phyloP scores from a whole-genome alignment of 2,329 filamentous ascomycete species.

The Penicillium hesseltinei region DNA sequence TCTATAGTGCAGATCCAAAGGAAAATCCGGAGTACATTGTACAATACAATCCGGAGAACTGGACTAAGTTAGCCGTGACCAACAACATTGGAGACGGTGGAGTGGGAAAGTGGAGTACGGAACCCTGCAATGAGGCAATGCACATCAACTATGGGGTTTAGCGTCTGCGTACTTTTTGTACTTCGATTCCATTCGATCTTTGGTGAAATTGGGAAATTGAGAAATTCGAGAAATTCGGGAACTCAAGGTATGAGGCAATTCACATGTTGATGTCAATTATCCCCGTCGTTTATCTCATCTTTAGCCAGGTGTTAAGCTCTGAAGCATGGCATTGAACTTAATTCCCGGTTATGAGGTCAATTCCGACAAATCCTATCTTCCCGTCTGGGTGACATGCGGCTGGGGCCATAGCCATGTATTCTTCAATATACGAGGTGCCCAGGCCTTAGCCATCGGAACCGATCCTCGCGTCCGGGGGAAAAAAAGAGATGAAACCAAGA shows the following conservation, averaged over 20 bases:
- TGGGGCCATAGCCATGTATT: background rate
- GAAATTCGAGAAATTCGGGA: no score
- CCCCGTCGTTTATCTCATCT: no score
- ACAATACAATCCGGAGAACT: background rate
- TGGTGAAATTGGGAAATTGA: no score
- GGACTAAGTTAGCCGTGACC: background rate
- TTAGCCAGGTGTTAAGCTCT: background rate
- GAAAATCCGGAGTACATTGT: constrained; percentile 3
- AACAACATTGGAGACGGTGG: constrained; percentile 1
- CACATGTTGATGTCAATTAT: no score
- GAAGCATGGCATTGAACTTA: background rate
- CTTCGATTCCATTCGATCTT: background rate
- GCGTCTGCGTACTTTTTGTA: background rate
- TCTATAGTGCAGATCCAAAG: constrained; percentile 1
- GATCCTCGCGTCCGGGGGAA: background rate
- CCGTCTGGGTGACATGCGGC: background rate
- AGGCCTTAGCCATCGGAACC: constrained; percentile 1
- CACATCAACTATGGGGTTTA: constrained; percentile 3
- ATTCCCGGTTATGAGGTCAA: background rate
- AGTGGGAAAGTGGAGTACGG: background rate
- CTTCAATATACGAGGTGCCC: background rate
- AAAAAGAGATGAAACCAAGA: background rate
- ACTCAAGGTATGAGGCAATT: background rate
- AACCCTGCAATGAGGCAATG: background rate
- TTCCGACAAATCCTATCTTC: background rate